Conservation (phyloP, 257 asterid genomes). For the Petrea volubilis region DNA sequence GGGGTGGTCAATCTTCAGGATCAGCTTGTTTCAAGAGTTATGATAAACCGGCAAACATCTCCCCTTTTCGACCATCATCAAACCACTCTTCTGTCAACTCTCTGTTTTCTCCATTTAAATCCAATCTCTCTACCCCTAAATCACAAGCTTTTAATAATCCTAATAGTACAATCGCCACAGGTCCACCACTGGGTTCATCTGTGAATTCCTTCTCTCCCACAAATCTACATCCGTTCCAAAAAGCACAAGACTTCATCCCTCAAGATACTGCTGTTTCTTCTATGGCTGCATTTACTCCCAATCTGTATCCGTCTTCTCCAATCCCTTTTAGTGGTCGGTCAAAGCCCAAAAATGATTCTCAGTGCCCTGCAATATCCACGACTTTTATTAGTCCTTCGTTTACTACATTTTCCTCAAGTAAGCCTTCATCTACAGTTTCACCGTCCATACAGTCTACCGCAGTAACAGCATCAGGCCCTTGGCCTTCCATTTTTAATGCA, state of each 20-base stretch:
- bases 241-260: conserved; percentile 9
- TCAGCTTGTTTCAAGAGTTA: background rate
- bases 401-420: background rate
- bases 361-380: background rate
- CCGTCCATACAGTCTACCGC: conserved; percentile 20
- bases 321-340: background rate
- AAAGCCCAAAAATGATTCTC: background rate
- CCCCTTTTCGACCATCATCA: background rate
- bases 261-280: conserved; percentile 5
- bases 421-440: conserved; percentile 8
- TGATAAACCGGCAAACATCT: background rate
- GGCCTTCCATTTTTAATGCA: background rate
- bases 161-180: conserved; percentile 1
- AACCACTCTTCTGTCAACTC: background rate
- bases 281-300: background rate
- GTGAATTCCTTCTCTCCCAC: conserved; percentile 1
- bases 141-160: conserved; percentile 1
- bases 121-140: background rate
- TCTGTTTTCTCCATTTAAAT: background rate
- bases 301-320: background rate
- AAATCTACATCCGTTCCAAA: background rate
- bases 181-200: conserved; percentile 7
- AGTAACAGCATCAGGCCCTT: conserved; percentile 17
- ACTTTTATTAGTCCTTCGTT: background rate
- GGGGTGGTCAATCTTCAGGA: background rate